phyloP scores from a whole-genome alignment of 2,329 filamentous ascomycete genomes.

The Botrytis squamosa region DNA sequence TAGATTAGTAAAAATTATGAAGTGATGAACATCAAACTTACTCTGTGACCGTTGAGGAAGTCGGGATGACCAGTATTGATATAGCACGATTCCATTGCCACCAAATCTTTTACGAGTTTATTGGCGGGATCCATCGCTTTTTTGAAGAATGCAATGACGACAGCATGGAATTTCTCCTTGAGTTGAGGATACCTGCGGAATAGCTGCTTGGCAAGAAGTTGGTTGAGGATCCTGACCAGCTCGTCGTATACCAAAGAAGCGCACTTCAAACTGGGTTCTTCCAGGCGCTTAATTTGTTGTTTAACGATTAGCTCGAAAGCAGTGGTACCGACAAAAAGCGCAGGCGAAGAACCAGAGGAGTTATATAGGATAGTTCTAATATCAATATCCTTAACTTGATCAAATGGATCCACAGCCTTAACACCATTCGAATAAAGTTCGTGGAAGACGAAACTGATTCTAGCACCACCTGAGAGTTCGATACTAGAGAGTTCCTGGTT shows the following conservation, averaged over 20 bases:
- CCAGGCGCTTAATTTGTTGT: slow-evolving; percentile 93
- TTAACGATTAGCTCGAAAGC: slow-evolving; percentile 99
- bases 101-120: slow-evolving; percentile 90
- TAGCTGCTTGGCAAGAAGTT: slow-evolving; percentile 82
- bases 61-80: slow-evolving; percentile 98
- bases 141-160: slow-evolving; percentile 95
- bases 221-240: slow-evolving; percentile 88
- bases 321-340: slow-evolving; percentile 93
- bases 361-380: slow-evolving; percentile 98
- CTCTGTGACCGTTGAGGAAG: slow-evolving; percentile 91
- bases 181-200: slow-evolving; percentile 91
- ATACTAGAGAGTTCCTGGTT: slow-evolving; percentile 93
- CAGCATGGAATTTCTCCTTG: slow-evolving; percentile 94
- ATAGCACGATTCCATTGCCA: slow-evolving; percentile 94
- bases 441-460: slow-evolving; percentile 99
- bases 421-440: slow-evolving; percentile 97
- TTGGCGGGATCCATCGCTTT: slow-evolving; percentile 98
- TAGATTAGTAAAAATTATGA: slow-evolving; percentile 31
- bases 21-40: slow-evolving; percentile 39
- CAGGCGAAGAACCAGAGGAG: slow-evolving; percentile 96
- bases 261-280: slow-evolving; percentile 96
- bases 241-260: slow-evolving; percentile 97
- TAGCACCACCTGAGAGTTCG: slow-evolving; percentile 91
- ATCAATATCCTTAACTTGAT: slow-evolving; percentile 94
- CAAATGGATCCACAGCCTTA: slow-evolving; percentile 96